phyloP scores from a whole-genome alignment of 176 grass and related monocot species.

The Musa beccarii region DNA sequence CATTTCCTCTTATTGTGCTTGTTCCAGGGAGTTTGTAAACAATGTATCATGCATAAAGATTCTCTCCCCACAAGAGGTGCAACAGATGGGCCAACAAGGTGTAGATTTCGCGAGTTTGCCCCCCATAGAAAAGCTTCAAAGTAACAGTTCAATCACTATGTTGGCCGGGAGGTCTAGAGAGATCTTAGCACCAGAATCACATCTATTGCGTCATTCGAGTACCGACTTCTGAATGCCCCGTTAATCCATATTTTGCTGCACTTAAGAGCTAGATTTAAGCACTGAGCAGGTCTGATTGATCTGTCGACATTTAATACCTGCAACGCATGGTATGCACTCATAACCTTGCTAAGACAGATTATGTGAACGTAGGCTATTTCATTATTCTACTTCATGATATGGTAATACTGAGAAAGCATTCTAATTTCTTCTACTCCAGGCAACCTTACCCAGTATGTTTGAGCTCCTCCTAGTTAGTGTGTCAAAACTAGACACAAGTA shows the following conservation, averaged over 20 bases:
- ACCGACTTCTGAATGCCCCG: slow-evolving; percentile 23
- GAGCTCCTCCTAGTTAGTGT: not conserved
- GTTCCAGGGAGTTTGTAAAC: slow-evolving; percentile 89
- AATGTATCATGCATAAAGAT: slow-evolving; percentile 96
- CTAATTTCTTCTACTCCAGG: not conserved
- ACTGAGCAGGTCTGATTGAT: slow-evolving; percentile 12
- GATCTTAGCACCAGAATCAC: slow-evolving; percentile 64
- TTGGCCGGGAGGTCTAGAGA: slow-evolving; percentile 51
- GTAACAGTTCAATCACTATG: slow-evolving; percentile 60
- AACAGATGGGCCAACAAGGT: slow-evolving; percentile 82
- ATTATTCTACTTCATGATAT: not conserved
- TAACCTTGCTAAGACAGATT: slow-evolving; percentile 28
- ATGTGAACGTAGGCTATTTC: not conserved
- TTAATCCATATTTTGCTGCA: not conserved
- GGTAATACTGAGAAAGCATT: too few relatives aligned
- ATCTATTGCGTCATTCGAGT: slow-evolving; percentile 59
- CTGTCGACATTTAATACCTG: slow-evolving; percentile 50
- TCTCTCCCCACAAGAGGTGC: slow-evolving; percentile 88
- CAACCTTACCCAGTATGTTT: not conserved
- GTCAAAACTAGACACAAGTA: not conserved
- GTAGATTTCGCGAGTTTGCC: slow-evolving; percentile 54
- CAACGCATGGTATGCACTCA: slow-evolving; percentile 37
- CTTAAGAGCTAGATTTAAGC: slow-evolving; percentile 21
- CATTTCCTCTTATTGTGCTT: not conserved
- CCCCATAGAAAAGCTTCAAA: slow-evolving; percentile 34